These are phyloP conservation scores for Phellinidium pouzarii DNA, from an alignment of 1,284 basidiomycete genomes.

Conservation along the genomic window DNA sequence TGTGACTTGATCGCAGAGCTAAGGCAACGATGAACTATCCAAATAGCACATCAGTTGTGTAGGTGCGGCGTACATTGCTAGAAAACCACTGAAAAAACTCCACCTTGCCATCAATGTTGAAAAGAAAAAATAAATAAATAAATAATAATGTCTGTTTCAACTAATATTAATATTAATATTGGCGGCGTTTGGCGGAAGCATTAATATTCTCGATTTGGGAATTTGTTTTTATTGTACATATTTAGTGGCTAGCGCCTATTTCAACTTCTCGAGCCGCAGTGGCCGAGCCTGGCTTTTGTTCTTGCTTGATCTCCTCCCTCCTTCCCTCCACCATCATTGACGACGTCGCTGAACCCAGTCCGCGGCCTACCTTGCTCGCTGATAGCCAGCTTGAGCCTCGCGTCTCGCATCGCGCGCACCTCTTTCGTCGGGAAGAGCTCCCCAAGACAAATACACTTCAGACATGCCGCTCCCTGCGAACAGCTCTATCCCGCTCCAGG, in stretches of 20 bases:
- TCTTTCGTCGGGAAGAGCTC: not conserved
- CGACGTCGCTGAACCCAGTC: not conserved
- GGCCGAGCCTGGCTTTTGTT: not conserved
- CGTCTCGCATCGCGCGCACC: not conserved
- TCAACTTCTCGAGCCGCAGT: not conserved
- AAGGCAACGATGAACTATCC: too few species aligned
- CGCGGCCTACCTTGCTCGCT: not conserved
- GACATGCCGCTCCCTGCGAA: conserved; percentile 58
- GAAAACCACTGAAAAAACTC: too few species aligned
- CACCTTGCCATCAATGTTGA: too few species aligned
- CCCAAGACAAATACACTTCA: not conserved
- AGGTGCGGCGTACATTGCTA: too few species aligned
- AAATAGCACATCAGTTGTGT: too few species aligned
- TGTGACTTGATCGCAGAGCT: too few species aligned
- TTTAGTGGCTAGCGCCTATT: not conserved
- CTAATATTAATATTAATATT: too few species aligned
- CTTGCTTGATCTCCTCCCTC: not conserved
- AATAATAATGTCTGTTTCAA: too few species aligned
- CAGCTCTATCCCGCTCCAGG: conserved; percentile 48
- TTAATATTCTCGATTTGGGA: too few species aligned
- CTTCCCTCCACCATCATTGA: not conserved
- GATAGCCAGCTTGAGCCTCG: conserved; percentile 1
- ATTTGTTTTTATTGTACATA: not conserved
- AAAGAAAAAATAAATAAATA: too few species aligned
- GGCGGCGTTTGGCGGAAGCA: too few species aligned